Evolutionary conservation across 148 eudicot genomes (phyloP).

Genomic region (Heliosperma pusillum): DNA sequence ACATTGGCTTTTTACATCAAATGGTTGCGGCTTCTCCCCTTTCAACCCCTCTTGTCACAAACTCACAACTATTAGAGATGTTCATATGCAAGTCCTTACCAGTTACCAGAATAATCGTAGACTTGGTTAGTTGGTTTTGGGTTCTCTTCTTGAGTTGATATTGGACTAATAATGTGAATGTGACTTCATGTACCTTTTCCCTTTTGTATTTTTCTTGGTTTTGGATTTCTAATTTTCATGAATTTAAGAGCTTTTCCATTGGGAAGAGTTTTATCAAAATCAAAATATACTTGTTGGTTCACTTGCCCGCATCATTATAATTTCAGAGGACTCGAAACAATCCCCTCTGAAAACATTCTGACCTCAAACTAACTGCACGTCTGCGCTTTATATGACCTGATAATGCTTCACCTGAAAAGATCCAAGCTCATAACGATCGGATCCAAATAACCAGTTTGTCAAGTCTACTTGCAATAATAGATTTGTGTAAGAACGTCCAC

Average conservation of each 20-base stretch:
- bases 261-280: neutral
- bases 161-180: neutral
- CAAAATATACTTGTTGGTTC: neutral
- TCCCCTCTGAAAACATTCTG: no score
- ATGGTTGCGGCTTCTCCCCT: no score
- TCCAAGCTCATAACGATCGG: no score
- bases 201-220: neutral
- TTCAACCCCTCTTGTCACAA: no score
- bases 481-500: no score
- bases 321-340: no score
- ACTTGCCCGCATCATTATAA: neutral
- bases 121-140: neutral
- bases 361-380: no score
- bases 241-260: neutral
- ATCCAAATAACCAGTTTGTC: no score
- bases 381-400: no score
- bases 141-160: neutral
- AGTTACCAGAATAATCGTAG: neutral
- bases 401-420: no score
- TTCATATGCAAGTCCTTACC: neutral
- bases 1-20: no score
- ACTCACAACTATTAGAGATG: neutral
- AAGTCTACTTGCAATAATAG: no score
- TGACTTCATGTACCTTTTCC: neutral
- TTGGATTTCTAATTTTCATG: neutral